Base-by-base conservation (phyloP, 495 filamentous ascomycete genomes). In the Hypoxylon crocopeplum region DNA sequence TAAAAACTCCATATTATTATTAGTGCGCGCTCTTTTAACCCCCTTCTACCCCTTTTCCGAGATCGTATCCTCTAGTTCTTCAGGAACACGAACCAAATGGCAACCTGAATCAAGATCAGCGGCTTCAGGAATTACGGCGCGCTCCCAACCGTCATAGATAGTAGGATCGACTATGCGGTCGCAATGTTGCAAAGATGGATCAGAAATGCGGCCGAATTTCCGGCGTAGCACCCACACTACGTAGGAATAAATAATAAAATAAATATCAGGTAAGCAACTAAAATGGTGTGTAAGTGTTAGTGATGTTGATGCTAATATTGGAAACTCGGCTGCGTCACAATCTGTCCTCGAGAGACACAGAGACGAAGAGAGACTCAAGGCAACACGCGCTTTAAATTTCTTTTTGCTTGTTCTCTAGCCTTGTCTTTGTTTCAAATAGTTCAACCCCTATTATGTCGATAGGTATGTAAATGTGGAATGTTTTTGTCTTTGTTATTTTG, bases 71-170 rank as follows among this genome's bases (percentile, higher is more conserved):
- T 24, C 20, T 25, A 33, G 34, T 2, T 46, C 33, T 4, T 10
- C 13, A 16, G 48, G 49, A 59, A 59, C 54, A 64, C 54, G 49
- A 59, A 55, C 61, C 49, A 55, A 54, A 57, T 44, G 19, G 19
- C 34, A 38, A 41, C 25, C 45, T 56, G 50, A 54, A 49, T 55
- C 54, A 58, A 59, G 54, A 59, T 55, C 49, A 59, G 60, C 54
- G 10, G 36, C 32, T 48, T 37, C 36, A 54, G 46, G 55, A 55
- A 64, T 64, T 58, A 54, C 47, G 52, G 47, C 47, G 47, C 19
- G 25, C 21, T 63, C 30, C 15, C 21, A n/a, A 16, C 48, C 53
- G 53, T 51, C 60, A 50, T 33, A 55, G 46, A 54, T 59, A 59
- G 61, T 59, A 59, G 54, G 55, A 59, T 64, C 48, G 61, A 49